Evolutionary conservation across 768 basidiomycete genomes (phyloP).

Genomic region (Termitomyces sp.): DNA sequence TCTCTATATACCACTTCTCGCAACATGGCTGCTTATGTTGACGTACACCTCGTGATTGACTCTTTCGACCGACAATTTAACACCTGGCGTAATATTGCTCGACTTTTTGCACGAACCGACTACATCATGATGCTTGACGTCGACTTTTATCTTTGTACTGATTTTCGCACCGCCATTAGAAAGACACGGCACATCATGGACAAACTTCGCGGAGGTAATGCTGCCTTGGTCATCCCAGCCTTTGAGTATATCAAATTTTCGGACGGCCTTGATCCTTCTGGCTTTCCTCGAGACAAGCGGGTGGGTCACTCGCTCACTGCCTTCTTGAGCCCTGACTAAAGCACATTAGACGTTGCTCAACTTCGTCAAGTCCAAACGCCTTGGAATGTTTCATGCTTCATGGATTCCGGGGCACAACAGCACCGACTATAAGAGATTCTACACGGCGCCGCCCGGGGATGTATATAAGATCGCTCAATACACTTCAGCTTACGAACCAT

Average conservation of each 20-base stretch:
- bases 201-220: conserved; percentile 50
- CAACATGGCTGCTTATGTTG: conserved; percentile 63
- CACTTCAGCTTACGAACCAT: conserved; percentile 85
- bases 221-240: conserved; percentile 78
- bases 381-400: conserved; percentile 72
- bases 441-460: conserved; percentile 51
- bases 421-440: conserved; percentile 71
- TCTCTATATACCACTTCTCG: conserved; percentile 61
- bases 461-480: conserved; percentile 75
- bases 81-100: conserved; percentile 83
- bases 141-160: conserved; percentile 81
- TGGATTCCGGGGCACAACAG: conserved; percentile 80
- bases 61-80: conserved; percentile 83
- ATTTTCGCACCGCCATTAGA: conserved; percentile 59
- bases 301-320: conserved; percentile 28
- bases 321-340: background rate
- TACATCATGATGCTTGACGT: conserved; percentile 91
- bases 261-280: conserved; percentile 51
- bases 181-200: conserved; percentile 32
- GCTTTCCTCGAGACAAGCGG: conserved; percentile 66
- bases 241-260: conserved; percentile 71
- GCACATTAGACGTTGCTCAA: conserved; percentile 43
- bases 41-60: conserved; percentile 83
- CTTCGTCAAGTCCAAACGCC: conserved; percentile 47
- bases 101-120: conserved; percentile 77